Evolutionary conservation across 257 asterid genomes (phyloP), one percentile per base, ranked within the genome.

Genomic region (Anisodus acutangulus): DNA sequence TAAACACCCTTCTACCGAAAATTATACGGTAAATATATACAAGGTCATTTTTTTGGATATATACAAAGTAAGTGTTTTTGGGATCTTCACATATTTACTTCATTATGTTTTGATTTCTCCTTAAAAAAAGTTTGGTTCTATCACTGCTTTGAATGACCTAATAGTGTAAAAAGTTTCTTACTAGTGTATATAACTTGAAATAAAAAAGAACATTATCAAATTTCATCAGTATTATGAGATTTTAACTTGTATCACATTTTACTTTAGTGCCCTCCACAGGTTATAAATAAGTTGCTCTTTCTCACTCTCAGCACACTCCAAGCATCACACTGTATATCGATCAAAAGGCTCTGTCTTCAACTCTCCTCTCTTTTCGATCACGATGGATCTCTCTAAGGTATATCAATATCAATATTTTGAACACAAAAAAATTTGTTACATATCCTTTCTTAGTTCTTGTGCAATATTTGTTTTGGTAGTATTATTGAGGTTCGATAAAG

Each of bases 301-400:
- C 64, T 53, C 81, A 26, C 47, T 76, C 64, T 76, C 26, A 76
- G 9, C 81, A 53, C 64, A 53, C 81, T 68, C 76, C 5, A 76
- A 41, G 13, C 4, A 45, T 49, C 3, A 41, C 45, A 41, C 45
- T 26, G 1, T 51, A 51, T 22, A 22, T 49, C 7, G 12, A 51
- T 76, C 15, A 47, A 22, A 49, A 41, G 54, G 31, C 78, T 47
- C 43, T 47, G 62, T 74, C n/a, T 49, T 49, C 62, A 43, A 71
- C 45, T 71, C 31, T 74, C 43, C 11, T n/a, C 3, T 3, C 80
- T 3, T 74, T 76, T 76, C 81, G 3, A 76, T 53, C 81, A 76
- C 15, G 26, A 76, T 76, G 81, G 81, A 76, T 76, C 81, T 55
- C 47, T 22, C 81, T 53, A 76, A 76, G 81, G 81, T 76, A 76